Base-by-base conservation (phyloP, 495 filamentous ascomycete species). In the Hyaloscypha finlandica region DNA sequence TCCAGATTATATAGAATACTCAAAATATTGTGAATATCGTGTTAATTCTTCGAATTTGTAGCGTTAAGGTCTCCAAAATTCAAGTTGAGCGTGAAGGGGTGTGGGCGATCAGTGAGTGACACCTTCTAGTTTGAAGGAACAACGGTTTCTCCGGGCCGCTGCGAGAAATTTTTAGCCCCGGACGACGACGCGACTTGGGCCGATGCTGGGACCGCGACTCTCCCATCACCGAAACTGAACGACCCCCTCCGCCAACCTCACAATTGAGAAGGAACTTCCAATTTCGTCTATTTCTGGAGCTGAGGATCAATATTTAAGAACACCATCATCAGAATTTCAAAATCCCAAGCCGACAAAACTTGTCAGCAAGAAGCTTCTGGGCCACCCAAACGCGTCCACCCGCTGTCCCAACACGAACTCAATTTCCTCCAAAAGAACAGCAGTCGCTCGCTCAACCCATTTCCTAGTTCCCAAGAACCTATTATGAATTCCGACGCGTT, bases 401-500 rank as follows among this genome's bases (percentile, higher is more conserved):
- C 42, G 3, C 35, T 8, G 35, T 37, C 8, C 35, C 16, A 48
- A 19, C 42, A 48, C 9, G 16, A 48, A 12, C 6, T 48, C 8
- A 12, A 1, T 19, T 16, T 48, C 42, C 42, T 48, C 42, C 42
- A 48, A 48, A 48, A 48, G 11, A 48, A 48, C 6, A 56, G 53
- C 53, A 56, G 29, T 56, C 29, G 20, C 8, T 11, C 8, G 9
- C 19, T 14, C 22, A 4, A 56, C 1, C 29, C 29, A 4, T 56
- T 11, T 48, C 29, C 53, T 31, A 29, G 20, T 56, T 56, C 29
- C 11, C 20, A 12, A 14, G 30, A 29, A 29, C 22, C n/a, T 68
- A 61, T 53, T 39, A 71, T 66, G 65, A 57, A 30, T 45, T 70
- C 25, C 30, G 35, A 59, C 70, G 66, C 67, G 67, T 65, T 60